A percentile compares a stretch with the other conserved stretches of the same genome.
phyloP scores from a whole-genome alignment of 2,329 filamentous ascomycete species.

The Aspergillus neoniger region DNA sequence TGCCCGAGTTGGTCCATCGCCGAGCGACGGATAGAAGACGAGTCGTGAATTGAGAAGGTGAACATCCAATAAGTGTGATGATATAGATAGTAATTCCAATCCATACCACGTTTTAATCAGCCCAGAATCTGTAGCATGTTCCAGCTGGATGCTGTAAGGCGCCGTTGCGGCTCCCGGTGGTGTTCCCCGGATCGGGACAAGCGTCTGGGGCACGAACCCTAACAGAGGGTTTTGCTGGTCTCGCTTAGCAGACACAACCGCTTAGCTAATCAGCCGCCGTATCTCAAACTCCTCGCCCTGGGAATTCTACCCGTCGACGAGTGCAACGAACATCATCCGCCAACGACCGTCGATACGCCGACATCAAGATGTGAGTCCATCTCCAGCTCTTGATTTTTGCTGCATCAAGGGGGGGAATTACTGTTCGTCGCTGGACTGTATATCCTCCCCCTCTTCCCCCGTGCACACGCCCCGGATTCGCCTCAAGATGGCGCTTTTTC shows the following conservation, averaged over 20 bases:
- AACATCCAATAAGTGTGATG: too few species aligned
- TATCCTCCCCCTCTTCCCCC: slow-evolving; percentile 11
- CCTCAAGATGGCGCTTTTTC: slow-evolving; percentile 9
- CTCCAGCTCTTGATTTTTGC: slow-evolving; percentile 25
- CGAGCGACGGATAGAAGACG: neutral
- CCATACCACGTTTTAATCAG: too few species aligned
- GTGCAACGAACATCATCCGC: slow-evolving; percentile 48
- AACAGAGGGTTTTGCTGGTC: slow-evolving; percentile 33
- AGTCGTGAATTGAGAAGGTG: neutral
- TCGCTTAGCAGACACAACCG: slow-evolving; percentile 42
- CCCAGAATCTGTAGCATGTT: too few species aligned
- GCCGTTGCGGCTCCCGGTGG: slow-evolving; percentile 2
- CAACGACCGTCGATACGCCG: slow-evolving; percentile 50
- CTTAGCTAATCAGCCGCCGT: slow-evolving; percentile 44
- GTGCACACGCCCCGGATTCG: slow-evolving; percentile 6
- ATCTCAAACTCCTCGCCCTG: slow-evolving; percentile 44
- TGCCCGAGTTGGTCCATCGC: neutral
- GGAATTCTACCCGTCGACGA: slow-evolving; percentile 41
- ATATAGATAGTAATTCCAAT: too few species aligned
- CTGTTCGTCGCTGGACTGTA: slow-evolving; percentile 20
- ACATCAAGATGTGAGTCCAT: slow-evolving; percentile 49
- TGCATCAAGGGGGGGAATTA: slow-evolving; percentile 20
- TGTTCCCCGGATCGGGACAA: slow-evolving; percentile 4
- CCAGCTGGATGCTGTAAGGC: too few species aligned
- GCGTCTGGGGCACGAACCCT: slow-evolving; percentile 38